These are phyloP conservation scores for Strobilomyces confusus DNA, from an alignment of 768 basidiomycete genomes.

Conservation along the genomic window DNA sequence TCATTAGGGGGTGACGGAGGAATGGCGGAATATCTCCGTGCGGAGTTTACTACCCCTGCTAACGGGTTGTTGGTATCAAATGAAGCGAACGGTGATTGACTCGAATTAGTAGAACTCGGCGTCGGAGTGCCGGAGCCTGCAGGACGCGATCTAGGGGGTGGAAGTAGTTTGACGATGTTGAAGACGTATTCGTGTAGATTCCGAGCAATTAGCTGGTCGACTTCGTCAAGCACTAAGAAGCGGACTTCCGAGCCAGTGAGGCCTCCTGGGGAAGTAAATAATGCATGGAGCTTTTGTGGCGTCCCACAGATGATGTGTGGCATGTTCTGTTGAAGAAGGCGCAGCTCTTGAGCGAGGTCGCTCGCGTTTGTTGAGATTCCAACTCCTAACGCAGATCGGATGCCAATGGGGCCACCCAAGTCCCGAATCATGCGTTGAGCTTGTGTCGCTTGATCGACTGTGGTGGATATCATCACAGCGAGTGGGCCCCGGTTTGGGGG, in stretches of 20 bases:
- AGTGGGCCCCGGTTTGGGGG: conserved; percentile 68
- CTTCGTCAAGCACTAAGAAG: conserved; percentile 94
- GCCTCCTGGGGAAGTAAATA: conserved; percentile 79
- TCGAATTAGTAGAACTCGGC: conserved; percentile 28
- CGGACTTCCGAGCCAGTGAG: conserved; percentile 81
- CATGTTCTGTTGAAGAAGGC: conserved; percentile 83
- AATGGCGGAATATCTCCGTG: conserved; percentile 59
- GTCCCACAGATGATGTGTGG: conserved; percentile 97
- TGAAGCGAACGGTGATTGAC: conserved; percentile 42
- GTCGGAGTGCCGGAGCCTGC: conserved; percentile 34
- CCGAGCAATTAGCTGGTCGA: conserved; percentile 95
- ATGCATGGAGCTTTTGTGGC: conserved; percentile 90
- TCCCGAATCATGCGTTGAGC: conserved; percentile 94
- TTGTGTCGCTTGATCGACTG: conserved; percentile 97
- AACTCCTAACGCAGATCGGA: conserved; percentile 85
- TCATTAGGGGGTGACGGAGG: conserved; percentile 45
- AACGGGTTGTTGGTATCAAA: conserved; percentile 42
- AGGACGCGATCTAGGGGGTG: conserved; percentile 76
- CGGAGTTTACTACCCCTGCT: conserved; percentile 34
- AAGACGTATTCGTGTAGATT: conserved; percentile 95
- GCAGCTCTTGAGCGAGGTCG: conserved; percentile 70
- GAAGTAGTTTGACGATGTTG: conserved; percentile 87
- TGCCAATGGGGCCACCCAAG: conserved; percentile 88
- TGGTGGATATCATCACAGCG: conserved; percentile 94
- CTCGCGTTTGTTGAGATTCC: conserved; percentile 63